Percentiles rank a stretch among this genome's conserved stretches.
phyloP scores from a whole-genome alignment of 352 stramenopile species.

The Elongisporangium anandrum region DNA sequence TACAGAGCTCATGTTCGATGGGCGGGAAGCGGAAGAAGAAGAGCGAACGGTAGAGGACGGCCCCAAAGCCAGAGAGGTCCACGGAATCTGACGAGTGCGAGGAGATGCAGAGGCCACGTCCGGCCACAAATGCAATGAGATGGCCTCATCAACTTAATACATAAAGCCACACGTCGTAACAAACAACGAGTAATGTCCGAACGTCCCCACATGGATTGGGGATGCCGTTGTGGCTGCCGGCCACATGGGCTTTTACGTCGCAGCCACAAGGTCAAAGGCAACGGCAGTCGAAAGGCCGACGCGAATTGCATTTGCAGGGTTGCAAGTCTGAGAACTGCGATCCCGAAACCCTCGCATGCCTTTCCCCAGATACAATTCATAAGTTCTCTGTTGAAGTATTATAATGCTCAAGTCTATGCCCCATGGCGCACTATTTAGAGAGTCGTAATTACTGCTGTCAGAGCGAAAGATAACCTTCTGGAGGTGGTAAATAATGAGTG shows the following conservation, averaged over 20 bases:
- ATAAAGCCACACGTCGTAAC: neutral
- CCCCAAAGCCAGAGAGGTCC: neutral
- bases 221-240: neutral
- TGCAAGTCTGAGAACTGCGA: neutral
- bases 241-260: no score
- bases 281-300: neutral
- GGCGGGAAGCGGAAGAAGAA: neutral
- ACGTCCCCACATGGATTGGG: neutral
- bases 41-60: neutral
- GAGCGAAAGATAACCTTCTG: no score
- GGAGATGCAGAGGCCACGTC: neutral
- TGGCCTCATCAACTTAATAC: neutral
- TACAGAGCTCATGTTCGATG: slow-evolving; percentile 16
- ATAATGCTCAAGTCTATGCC: no score
- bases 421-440: no score
- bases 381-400: neutral
- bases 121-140: neutral
- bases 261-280: no score
- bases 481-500: no score
- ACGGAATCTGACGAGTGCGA: neutral
- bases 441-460: no score
- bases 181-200: neutral
- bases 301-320: neutral
- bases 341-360: neutral
- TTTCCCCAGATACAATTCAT: neutral